Base-by-base conservation (phyloP, 768 basidiomycete genomes). In the Leccinum variicolor region DNA sequence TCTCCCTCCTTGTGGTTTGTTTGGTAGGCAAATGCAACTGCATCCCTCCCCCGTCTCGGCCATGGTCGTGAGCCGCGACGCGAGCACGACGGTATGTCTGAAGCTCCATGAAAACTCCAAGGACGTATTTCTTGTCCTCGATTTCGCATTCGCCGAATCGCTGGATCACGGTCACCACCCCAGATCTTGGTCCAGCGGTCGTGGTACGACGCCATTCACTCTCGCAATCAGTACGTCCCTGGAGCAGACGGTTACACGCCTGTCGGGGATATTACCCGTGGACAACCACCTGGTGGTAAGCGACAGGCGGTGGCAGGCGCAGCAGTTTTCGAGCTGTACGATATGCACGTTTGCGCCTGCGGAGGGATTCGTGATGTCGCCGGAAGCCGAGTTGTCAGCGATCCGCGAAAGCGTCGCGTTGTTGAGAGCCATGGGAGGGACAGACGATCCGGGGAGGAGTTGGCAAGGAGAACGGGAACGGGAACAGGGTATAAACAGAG, bases 61-160 rank as follows among this genome's bases (percentile, higher is more conserved):
- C 75, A 78, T 54, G 15, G 72, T 87, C 34, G 80, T 89, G 53
- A 86, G 84, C 11, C 83, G 86, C 14, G 82, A 81, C 23, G 80
- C 85, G 0, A 81, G 86, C 63, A 82, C 88, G 50, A 65, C 85
- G 14, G 74, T 78, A 21, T 81, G 84, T 64, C 63, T 85, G 26
- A 75, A 71, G 52, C 36, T 76, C 25, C 63, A 60, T 19, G 66
- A 65, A 25, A 59, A 57, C 10, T 47, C 56, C 25, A 59, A 60
- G 13, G 69, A 74, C 43, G 64, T 84, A 45, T 87, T 83, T 65
- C 71, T 82, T 17, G 73, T 85, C 25, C 86, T 89, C 63, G 86
- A 89, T 66, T 83, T 86, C 14, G 81, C 81, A 61, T 77, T 80
- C 9, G 75, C 80, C 4, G 39, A 10, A 41, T 74, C 31, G 4